Base-by-base conservation (phyloP, 768 basidiomycete genomes). In the Kwoniella pini region DNA sequence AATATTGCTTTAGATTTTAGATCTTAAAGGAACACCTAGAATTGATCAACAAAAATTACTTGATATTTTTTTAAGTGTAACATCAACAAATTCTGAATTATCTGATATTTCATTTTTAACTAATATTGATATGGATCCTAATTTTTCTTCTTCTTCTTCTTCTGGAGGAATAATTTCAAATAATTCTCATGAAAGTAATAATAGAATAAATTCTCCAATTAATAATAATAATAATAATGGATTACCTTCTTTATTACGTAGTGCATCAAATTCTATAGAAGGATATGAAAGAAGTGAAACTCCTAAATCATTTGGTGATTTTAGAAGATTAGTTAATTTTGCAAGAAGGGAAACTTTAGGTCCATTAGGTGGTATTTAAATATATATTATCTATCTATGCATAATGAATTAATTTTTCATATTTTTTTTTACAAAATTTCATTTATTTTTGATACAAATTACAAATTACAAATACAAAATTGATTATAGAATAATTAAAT, bases 81-180 rank as follows among this genome's bases (percentile, higher is more conserved):
- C 95, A 30, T 95, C 95, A 68, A 93, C 90, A 4, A 90, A 91
- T 75, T 84, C 85, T 26, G 92, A 97, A 54, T 83, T 99, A 13
- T 85, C 90, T 63, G 87, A 85, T 75, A 88, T 89, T 0, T 98
- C 96, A 0, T 97, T 99, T 83, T 84, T 99, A 30, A 88, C 92
- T 0, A 84, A 87, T 0, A 83, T 99, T 30, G 96, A 99, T 78
- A 99, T 99, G 96, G 94, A 98, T 65, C 92, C 93, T 1, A 31
- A 24, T 12, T 38, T 52, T 21, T 43, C 42, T 26, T 43, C 33
- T 36, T 36, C 33, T 7, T 36, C 33, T 36, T 7, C 7, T 7
- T 15, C 33, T 36, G 33, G 33, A 36, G 7, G 7, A 36, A 26
- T 39, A 9, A 63, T 67, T n/a, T n/a, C n/a, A n/a, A n/a, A n/a